Evolutionary conservation across 2,329 filamentous ascomycete species (phyloP).

Genomic region (Gremmenia infestans): DNA sequence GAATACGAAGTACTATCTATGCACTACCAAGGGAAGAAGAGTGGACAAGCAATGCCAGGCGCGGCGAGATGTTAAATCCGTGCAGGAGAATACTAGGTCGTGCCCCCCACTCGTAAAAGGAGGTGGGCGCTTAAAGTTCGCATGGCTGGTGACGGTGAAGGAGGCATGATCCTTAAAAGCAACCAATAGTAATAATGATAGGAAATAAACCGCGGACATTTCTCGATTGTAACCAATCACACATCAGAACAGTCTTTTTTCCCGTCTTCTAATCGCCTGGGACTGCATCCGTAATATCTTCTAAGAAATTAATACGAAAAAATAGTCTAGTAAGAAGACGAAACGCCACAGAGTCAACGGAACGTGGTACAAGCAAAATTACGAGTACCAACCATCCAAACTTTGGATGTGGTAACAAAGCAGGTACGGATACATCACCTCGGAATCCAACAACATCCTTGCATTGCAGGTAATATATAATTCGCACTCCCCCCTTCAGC

Average conservation of each 20-base stretch:
- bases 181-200: not conserved
- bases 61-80: not conserved
- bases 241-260: not conserved
- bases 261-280: not conserved
- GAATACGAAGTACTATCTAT: too few species aligned
- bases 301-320: not conserved
- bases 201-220: not conserved
- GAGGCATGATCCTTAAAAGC: not conserved
- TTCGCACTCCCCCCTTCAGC: not conserved
- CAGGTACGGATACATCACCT: constrained; percentile 19
- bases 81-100: not conserved
- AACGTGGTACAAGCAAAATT: constrained; percentile 19
- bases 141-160: not conserved
- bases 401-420: constrained; percentile 12
- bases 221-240: not conserved
- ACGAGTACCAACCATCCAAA: constrained; percentile 6
- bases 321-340: not conserved
- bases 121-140: not conserved
- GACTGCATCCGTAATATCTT: not conserved
- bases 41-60: not conserved
- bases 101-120: not conserved
- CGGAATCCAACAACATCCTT: constrained; percentile 1
- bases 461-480: not conserved
- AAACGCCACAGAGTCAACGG: constrained; percentile 11
- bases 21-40: not conserved